phyloP scores from a whole-genome alignment of 2,329 filamentous ascomycete genomes.

The Phialophora tarda region DNA sequence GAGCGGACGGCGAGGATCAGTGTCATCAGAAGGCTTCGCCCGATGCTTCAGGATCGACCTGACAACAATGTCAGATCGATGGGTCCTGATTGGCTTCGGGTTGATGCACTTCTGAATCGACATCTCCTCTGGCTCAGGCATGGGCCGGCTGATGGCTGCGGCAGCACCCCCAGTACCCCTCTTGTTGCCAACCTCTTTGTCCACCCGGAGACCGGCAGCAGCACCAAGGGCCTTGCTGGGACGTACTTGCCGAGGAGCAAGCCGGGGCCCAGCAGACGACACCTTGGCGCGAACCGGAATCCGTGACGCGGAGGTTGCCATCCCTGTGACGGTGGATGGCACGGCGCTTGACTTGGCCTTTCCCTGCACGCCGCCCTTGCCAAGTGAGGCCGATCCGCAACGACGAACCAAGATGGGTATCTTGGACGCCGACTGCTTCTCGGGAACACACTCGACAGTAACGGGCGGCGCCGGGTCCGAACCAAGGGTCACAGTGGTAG shows the following conservation, averaged over 20 bases:
- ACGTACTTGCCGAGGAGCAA: slow-evolving; percentile 23
- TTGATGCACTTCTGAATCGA: slow-evolving; percentile 21
- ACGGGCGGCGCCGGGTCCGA: slow-evolving; percentile 15
- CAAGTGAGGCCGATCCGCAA: slow-evolving; percentile 20
- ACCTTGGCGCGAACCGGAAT: slow-evolving; percentile 30
- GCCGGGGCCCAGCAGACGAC: slow-evolving; percentile 18
- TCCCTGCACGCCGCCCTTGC: slow-evolving; percentile 17
- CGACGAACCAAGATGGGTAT: slow-evolving; percentile 19
- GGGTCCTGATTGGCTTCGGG: slow-evolving; percentile 29
- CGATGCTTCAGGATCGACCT: slow-evolving; percentile 33
- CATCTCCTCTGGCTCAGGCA: slow-evolving; percentile 11
- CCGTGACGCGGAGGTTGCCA: slow-evolving; percentile 21
- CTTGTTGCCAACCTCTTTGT: slow-evolving; percentile 24
- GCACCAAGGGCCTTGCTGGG: slow-evolving; percentile 14
- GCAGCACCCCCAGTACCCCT: slow-evolving; percentile 1
- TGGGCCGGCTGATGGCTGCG: not conserved
- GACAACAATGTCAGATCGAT: slow-evolving; percentile 18
- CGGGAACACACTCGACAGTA: slow-evolving; percentile 14
- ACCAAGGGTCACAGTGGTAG: slow-evolving; percentile 29
- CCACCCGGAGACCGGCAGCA: slow-evolving; percentile 2
- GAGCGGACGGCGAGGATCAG: slow-evolving; percentile 6
- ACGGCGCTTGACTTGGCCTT: slow-evolving; percentile 26
- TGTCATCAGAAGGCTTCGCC: slow-evolving; percentile 17
- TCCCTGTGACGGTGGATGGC: slow-evolving; percentile 18
- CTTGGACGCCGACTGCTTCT: slow-evolving; percentile 22